These are phyloP conservation scores for Papilionanthe hybrid DNA, from an alignment of 116 monocot genomes.

Conservation along the genomic window DNA sequence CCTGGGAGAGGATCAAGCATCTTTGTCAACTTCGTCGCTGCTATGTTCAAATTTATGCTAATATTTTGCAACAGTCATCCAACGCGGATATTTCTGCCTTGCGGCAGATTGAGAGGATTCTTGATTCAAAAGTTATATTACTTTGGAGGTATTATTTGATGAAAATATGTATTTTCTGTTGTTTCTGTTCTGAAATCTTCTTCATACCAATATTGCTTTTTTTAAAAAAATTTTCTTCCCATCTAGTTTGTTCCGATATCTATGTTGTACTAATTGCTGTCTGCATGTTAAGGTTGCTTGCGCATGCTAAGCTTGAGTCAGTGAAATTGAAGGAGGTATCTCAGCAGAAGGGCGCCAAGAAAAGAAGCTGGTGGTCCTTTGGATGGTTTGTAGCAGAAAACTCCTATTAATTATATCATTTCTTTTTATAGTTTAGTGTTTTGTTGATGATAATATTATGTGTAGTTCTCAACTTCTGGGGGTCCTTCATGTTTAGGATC, in stretches of 20 bases:
- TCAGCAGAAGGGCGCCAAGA: slow-evolving; percentile 39
- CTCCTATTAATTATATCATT: background rate
- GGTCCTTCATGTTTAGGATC: background rate
- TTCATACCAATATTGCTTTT: background rate
- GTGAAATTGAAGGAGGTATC: slow-evolving; percentile 79
- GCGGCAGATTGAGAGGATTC: slow-evolving; percentile 80
- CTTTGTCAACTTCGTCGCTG: slow-evolving; percentile 87
- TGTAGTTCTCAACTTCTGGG: background rate
- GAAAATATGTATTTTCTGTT: background rate
- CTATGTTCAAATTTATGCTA: slow-evolving; percentile 84
- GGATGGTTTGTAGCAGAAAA: slow-evolving; percentile 54
- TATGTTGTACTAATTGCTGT: background rate
- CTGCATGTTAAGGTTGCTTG: slow-evolving; percentile 58
- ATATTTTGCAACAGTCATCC: slow-evolving; percentile 43
- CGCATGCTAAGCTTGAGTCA: slow-evolving; percentile 91
- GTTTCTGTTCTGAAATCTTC: background rate
- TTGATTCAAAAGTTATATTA: slow-evolving; percentile 85
- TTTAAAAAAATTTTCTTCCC: background rate
- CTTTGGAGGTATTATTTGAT: slow-evolving; percentile 70
- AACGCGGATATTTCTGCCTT: slow-evolving; percentile 48
- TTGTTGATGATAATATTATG: background rate
- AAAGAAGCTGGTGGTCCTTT: slow-evolving; percentile 86
- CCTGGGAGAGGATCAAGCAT: slow-evolving; percentile 88
- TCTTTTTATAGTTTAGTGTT: slow-evolving; percentile 2
- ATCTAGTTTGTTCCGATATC: slow-evolving; percentile 2